These are phyloP conservation scores for Podaxis sp. DNA, from an alignment of 768 basidiomycete species.

Conservation along the genomic window DNA sequence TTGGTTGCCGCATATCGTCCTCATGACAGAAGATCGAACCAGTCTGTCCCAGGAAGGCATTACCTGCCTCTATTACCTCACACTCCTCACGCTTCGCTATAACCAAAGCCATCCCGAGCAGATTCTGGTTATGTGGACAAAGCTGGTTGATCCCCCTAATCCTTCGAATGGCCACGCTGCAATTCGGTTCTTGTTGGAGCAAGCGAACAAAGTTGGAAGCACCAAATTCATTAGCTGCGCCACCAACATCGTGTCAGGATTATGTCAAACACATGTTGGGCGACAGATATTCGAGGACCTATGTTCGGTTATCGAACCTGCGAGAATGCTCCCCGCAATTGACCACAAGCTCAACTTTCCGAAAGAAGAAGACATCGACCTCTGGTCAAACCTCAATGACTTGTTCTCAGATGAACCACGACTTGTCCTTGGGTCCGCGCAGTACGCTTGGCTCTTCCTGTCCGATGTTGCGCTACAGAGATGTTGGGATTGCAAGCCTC, in stretches of 20 bases:
- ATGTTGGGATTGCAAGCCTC: constrained; percentile 69
- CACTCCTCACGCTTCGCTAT: constrained; percentile 80
- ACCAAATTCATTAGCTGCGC: constrained; percentile 77
- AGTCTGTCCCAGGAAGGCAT: constrained; percentile 59
- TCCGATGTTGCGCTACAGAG: constrained; percentile 75
- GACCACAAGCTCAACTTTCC: constrained; percentile 70
- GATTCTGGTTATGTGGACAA: constrained; percentile 75
- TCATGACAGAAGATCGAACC: constrained; percentile 60
- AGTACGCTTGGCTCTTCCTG: constrained; percentile 86
- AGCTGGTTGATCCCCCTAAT: constrained; percentile 70
- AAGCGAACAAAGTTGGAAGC: constrained; percentile 82
- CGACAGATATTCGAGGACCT: constrained; percentile 77
- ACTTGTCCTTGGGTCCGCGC: constrained; percentile 74
- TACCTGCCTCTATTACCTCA: constrained; percentile 73
- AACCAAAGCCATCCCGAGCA: constrained; percentile 76
- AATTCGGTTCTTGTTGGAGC: constrained; percentile 81
- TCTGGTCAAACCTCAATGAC: constrained; percentile 80
- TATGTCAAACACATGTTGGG: constrained; percentile 76
- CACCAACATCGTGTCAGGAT: constrained; percentile 77
- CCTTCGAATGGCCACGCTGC: constrained; percentile 77
- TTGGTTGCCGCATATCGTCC: constrained; percentile 79
- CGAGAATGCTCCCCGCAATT: constrained; percentile 76
- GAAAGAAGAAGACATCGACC: constrained; percentile 63
- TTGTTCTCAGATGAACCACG: constrained; percentile 74
- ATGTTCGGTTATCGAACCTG: constrained; percentile 82